Evolutionary conservation across 2,329 filamentous ascomycete genomes (phyloP).

Genomic region (Neopestalotiopsis rosae): DNA sequence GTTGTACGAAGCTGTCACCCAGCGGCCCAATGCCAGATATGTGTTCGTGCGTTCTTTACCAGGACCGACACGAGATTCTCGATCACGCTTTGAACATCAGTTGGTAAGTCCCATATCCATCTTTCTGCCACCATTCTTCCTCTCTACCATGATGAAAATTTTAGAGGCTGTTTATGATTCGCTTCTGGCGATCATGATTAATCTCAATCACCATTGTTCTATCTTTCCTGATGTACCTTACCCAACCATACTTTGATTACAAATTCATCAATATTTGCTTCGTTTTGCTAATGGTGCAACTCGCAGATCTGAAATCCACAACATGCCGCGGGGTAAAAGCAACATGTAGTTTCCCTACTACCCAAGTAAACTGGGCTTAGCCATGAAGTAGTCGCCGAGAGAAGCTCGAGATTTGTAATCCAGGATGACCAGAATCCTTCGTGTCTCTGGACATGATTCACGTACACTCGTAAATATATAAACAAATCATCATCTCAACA

Average conservation of each 20-base stretch:
- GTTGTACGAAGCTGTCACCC: neutral
- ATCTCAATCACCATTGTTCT: slow-evolving; percentile 39
- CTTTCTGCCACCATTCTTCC: neutral
- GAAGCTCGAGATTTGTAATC: no score
- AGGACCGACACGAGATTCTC: neutral
- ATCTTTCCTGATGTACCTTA: slow-evolving; percentile 33
- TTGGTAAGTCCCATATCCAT: neutral
- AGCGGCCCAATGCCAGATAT: neutral
- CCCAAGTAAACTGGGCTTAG: no score
- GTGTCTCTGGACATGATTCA: no score
- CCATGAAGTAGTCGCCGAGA: no score
- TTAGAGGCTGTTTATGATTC: slow-evolving; percentile 46
- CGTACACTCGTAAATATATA: neutral
- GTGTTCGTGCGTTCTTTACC: neutral
- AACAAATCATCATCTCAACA: neutral
- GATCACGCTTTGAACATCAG: neutral
- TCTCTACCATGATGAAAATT: slow-evolving; percentile 37
- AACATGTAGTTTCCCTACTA: neutral
- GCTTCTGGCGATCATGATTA: slow-evolving; percentile 39
- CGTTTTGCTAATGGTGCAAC: slow-evolving; percentile 1
- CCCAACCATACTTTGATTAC: neutral
- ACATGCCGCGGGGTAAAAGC: neutral
- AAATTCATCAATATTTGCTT: neutral
- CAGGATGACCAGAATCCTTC: no score
- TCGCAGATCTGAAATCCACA: neutral